These are phyloP conservation scores for Malassezia nana DNA, from an alignment of 1,284 basidiomycete genomes.

Conservation along the genomic window DNA sequence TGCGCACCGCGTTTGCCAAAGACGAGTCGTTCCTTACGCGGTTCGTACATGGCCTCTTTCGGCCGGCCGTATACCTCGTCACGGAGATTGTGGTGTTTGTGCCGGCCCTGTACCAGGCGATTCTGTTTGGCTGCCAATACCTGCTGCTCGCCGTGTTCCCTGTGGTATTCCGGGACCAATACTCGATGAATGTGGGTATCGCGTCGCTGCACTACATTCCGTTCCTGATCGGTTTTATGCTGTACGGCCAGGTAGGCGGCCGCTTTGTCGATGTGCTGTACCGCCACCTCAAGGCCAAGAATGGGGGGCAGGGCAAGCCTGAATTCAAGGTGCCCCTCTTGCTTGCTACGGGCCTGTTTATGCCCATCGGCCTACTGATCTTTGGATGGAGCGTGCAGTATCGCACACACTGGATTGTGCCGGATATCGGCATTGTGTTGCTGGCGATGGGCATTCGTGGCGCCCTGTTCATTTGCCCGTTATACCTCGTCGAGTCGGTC, in stretches of 20 bases:
- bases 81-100: constrained; percentile 53
- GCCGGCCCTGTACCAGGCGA: constrained; percentile 52
- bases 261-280: constrained; percentile 56
- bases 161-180: constrained; percentile 54
- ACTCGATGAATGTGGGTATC: constrained; percentile 52
- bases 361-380: constrained; percentile 58
- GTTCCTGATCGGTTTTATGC: constrained; percentile 48
- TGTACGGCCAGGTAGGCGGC: constrained; percentile 56
- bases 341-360: constrained; percentile 55
- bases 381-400: constrained; percentile 60
- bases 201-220: constrained; percentile 60
- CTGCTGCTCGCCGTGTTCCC: constrained; percentile 61
- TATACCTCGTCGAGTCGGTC: constrained; percentile 22
- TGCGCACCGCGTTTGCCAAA: constrained; percentile 30
- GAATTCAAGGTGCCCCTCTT: constrained; percentile 52
- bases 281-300: constrained; percentile 52
- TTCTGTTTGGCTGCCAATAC: constrained; percentile 49
- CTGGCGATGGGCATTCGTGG: constrained; percentile 19
- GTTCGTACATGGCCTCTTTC: constrained; percentile 48
- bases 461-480: constrained; percentile 14
- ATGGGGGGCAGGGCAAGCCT: constrained; percentile 56
- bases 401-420: constrained; percentile 58
- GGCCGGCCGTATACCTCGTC: constrained; percentile 53
- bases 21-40: constrained; percentile 43
- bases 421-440: constrained; percentile 51